Evolutionary conservation across 164 flowering plant genomes (phyloP), one percentile per base, ranked within the genome.

Genomic region (Santalum album): DNA sequence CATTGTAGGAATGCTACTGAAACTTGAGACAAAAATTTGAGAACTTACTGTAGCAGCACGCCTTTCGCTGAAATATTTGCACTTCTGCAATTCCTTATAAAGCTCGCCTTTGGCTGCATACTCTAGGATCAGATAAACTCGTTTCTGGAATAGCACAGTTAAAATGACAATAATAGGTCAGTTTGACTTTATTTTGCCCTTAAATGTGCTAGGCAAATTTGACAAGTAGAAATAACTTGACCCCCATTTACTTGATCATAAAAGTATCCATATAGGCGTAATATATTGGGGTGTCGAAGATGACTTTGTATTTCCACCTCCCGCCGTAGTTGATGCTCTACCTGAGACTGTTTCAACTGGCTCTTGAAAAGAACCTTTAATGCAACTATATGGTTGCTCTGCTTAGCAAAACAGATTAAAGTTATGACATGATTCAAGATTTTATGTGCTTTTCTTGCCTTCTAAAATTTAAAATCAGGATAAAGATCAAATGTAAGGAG

Each of bases 301-400:
- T 88, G 96, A 62, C 95, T 83, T 54, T 92, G 98, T 49, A 92
- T 92, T 62, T 92, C 98, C 27, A 92, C 95, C 68, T 92, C 98
- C 25, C 98, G 65, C 1, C 95, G 84, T 25, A 92, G 92, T 75
- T 92, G 98, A 63, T 92, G 98, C 66, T 92, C 96, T 53, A 88
- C 96, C 61, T 88, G 98, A 46, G 96, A 86, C 70, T 86, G 86
- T 49, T 92, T 90, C 62, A 92, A 68, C 74, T 91, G 96, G 75
- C 76, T 78, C 77, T 92, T 92, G 49, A 92, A 92, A n/a, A 92
- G 82, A 18, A 92, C 96, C 69, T 92, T 92, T 7, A 92, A 72
- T 1, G 98, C 98, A 55, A 92, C 94, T 14, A 92, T 76, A 17
- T 92, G 94, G 68, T 81, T 88, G 69, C 98, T 92, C 98, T 92